Evolutionary conservation across 805 yeast species (phyloP).

Genomic region (Kuraishia ogatae): DNA sequence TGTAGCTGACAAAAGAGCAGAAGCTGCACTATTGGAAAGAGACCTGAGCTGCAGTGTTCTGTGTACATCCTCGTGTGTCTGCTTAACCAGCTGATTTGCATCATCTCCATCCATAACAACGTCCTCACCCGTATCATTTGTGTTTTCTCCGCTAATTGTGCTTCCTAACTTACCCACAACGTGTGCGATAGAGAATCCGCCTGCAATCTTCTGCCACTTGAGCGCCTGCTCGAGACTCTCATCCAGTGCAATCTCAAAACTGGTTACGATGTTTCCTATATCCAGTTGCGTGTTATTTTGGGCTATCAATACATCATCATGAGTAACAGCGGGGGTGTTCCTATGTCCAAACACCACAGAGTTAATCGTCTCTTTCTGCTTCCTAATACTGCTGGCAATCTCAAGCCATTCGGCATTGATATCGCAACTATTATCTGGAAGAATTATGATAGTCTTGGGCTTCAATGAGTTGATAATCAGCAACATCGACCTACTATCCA

Average conservation of each 20-base stretch:
- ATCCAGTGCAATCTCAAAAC: constrained; percentile 59
- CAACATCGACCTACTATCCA: constrained; percentile 73
- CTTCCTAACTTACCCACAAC: constrained; percentile 54
- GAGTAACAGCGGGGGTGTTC: constrained; percentile 3
- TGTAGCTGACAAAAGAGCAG: constrained; percentile 3
- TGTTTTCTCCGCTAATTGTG: neutral
- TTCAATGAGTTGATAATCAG: constrained; percentile 72
- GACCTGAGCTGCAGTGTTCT: constrained; percentile 7
- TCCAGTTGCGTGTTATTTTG: constrained; percentile 30
- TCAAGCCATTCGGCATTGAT: constrained; percentile 14
- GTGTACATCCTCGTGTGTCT: constrained; percentile 7
- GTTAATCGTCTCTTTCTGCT: neutral
- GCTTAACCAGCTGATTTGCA: neutral
- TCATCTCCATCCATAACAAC: neutral
- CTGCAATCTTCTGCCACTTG: constrained; percentile 79
- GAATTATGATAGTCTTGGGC: constrained; percentile 62
- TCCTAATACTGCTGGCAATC: constrained; percentile 4
- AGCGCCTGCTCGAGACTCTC: constrained; percentile 50
- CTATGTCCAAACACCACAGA: neutral
- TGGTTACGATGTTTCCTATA: constrained; percentile 44
- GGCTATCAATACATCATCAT: constrained; percentile 20
- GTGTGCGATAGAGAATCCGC: constrained; percentile 76
- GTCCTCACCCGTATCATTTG: neutral
- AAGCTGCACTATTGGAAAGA: constrained; percentile 4
- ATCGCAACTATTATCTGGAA: constrained; percentile 15